A percentile compares a stretch with the other conserved stretches of the same genome.
Conservation (phyloP, 2,329 filamentous ascomycete genomes). For the Teratosphaeria pseudoeucalypti region DNA sequence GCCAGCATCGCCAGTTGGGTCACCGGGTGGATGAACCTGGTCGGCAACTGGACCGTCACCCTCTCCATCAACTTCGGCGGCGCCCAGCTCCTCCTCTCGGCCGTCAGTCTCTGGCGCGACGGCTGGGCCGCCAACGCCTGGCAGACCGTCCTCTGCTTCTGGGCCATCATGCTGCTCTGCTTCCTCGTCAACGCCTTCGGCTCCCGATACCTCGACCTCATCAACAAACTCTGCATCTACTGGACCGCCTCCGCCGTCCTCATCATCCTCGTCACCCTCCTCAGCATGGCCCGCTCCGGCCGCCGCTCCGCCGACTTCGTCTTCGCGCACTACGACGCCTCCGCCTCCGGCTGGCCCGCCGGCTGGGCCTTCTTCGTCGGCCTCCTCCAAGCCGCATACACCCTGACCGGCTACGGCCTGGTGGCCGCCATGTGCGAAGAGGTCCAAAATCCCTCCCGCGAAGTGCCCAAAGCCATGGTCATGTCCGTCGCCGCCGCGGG, state of each 20-base stretch:
- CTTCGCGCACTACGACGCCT: constrained; percentile 59
- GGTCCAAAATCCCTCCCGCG: constrained; percentile 56
- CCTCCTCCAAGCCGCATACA: constrained; percentile 54
- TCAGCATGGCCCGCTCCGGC: constrained; percentile 47
- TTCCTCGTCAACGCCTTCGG: constrained; percentile 56
- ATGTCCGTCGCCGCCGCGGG: constrained; percentile 57
- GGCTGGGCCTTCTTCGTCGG: constrained; percentile 68
- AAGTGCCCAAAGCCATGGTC: constrained; percentile 63
- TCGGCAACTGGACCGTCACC: constrained; percentile 63
- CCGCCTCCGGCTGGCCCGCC: constrained; percentile 52
- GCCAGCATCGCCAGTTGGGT: constrained; percentile 59
- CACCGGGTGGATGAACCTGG: constrained; percentile 64
- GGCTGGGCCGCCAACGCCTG: constrained; percentile 56
- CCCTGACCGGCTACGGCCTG: constrained; percentile 48
- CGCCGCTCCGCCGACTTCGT: constrained; percentile 53
- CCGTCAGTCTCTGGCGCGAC: constrained; percentile 60
- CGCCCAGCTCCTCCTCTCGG: constrained; percentile 56
- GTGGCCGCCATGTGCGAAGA: constrained; percentile 64
- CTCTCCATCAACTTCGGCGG: constrained; percentile 60
- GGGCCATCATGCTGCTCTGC: constrained; percentile 58
- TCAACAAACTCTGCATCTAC: constrained; percentile 64
- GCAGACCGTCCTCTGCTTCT: constrained; percentile 63
- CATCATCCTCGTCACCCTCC: constrained; percentile 57
- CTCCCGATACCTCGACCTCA: constrained; percentile 52
- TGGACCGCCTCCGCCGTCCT: constrained; percentile 58